Conservation (phyloP, 2,329 filamentous ascomycete genomes). For the Phialemonium atrogriseum region DNA sequence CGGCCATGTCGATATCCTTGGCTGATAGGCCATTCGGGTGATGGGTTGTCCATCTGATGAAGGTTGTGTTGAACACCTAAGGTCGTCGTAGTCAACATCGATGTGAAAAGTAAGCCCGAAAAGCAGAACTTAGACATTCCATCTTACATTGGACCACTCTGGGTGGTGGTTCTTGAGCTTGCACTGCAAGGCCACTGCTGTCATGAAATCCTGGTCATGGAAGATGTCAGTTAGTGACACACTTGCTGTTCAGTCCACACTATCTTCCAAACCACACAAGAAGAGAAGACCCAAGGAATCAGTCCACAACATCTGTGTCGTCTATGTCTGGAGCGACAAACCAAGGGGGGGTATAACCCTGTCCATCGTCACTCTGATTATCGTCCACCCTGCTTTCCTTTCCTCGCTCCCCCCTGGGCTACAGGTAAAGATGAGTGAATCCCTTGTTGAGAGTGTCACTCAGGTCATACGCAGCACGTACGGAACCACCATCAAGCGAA, state of each 20-base stretch:
- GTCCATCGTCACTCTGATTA: too few relatives aligned
- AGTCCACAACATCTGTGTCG: too few relatives aligned
- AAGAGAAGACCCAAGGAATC: too few relatives aligned
- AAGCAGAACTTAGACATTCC: neutral
- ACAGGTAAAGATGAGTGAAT: too few relatives aligned
- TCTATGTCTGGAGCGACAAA: too few relatives aligned
- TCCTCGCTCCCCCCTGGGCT: too few relatives aligned
- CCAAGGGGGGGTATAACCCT: too few relatives aligned
- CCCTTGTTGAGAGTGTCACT: neutral
- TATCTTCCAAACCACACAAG: conserved; percentile 1
- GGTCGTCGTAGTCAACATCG: neutral
- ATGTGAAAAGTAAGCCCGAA: neutral
- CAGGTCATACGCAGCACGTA: too few relatives aligned
- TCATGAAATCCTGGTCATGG: conserved; percentile 59
- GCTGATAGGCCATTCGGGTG: conserved; percentile 54
- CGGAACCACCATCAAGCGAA: conserved; percentile 4
- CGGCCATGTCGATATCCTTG: conserved; percentile 55
- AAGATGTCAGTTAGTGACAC: conserved; percentile 10
- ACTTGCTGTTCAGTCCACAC: neutral
- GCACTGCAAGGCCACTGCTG: conserved; percentile 59
- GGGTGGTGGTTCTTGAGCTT: conserved; percentile 64
- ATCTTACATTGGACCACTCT: conserved; percentile 63
- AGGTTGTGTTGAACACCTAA: conserved; percentile 61
- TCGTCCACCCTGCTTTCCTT: too few relatives aligned
- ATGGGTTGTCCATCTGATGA: conserved; percentile 69